These are phyloP conservation scores for Leishmania gerbilli DNA, from an alignment of 208 protist species.

Conservation along the genomic window DNA sequence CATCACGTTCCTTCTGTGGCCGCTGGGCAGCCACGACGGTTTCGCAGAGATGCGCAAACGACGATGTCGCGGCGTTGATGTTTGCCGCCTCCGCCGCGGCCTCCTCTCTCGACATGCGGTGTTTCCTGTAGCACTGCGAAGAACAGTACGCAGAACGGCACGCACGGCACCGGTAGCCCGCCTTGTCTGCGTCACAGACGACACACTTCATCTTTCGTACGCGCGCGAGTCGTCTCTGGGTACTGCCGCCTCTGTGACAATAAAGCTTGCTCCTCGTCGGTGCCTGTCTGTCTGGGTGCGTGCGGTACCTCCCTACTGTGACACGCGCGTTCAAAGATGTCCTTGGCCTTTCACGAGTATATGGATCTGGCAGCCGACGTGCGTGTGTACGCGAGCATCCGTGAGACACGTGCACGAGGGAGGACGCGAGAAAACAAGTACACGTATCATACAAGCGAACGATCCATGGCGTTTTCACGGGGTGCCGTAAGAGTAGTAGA, in stretches of 20 bases:
- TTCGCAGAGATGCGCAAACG: slow-evolving; percentile 17
- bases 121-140: slow-evolving; percentile 53
- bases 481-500: neutral
- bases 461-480: neutral
- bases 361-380: neutral
- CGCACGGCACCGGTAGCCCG: slow-evolving; percentile 58
- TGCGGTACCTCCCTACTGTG: neutral
- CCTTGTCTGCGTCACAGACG: slow-evolving; percentile 40
- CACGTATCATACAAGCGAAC: neutral
- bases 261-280: neutral
- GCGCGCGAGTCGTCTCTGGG: neutral
- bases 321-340: neutral
- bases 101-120: slow-evolving; percentile 35
- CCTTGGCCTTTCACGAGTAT: neutral
- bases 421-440: neutral
- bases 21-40: slow-evolving; percentile 14
- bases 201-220: slow-evolving; percentile 48
- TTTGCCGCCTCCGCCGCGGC: slow-evolving; percentile 1
- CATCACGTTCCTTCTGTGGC: slow-evolving; percentile 4
- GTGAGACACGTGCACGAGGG: neutral
- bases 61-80: neutral
- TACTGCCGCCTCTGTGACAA: neutral
- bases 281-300: neutral
- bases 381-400: neutral
- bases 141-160: slow-evolving; percentile 72